Conservation (phyloP, 768 basidiomycete genomes). For the Suillus lakei region DNA sequence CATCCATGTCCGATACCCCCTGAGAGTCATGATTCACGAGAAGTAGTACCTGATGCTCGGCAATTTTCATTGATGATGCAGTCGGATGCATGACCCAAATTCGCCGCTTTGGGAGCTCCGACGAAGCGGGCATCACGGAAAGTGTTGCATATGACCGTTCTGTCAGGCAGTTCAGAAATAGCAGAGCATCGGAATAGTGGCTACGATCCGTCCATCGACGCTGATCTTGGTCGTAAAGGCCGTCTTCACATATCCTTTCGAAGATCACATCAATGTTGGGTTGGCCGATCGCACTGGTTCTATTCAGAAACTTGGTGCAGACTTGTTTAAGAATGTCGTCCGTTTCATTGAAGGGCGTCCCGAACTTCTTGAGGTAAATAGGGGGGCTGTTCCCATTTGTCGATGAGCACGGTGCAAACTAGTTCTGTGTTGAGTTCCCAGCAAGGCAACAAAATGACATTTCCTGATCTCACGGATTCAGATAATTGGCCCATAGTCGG, state of each 20-base stretch:
- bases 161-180: conserved; percentile 1
- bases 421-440: not conserved
- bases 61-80: not conserved
- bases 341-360: not conserved
- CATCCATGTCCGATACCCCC: not conserved
- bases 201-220: not conserved
- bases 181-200: not conserved
- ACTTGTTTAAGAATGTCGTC: not conserved
- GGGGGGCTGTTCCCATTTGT: not conserved
- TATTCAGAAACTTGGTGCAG: not conserved
- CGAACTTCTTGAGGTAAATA: not conserved
- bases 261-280: not conserved
- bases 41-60: not conserved
- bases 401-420: not conserved
- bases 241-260: conserved; percentile 1
- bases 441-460: not conserved
- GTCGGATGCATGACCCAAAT: conserved; percentile 3
- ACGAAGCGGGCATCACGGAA: not conserved
- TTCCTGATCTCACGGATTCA: not conserved
- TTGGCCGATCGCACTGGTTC: not conserved
- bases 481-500: not conserved
- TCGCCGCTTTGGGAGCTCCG: not conserved
- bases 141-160: not conserved
- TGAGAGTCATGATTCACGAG: not conserved
- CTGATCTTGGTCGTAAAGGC: conserved; percentile 4